These are phyloP conservation scores for Actinomucor elegans DNA, from an alignment of 371 early-diverging fungal species.

Conservation along the genomic window DNA sequence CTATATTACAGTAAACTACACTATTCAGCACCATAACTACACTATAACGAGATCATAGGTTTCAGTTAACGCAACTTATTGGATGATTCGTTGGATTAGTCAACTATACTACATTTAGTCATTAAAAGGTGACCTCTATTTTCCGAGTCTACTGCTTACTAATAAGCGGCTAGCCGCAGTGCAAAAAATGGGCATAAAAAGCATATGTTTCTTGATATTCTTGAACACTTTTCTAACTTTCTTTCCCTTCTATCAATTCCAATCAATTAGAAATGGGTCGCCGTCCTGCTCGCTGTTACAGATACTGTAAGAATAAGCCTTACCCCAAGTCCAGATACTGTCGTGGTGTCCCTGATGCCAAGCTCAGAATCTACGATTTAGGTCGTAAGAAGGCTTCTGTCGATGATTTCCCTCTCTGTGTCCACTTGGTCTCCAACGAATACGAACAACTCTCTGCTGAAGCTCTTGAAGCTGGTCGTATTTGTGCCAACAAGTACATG, in stretches of 20 bases:
- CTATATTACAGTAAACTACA: neutral
- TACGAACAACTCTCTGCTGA: slow-evolving; percentile 99
- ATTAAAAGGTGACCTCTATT: slow-evolving; percentile 6
- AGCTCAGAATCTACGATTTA: slow-evolving; percentile 99
- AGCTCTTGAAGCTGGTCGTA: slow-evolving; percentile 99
- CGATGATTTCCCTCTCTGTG: slow-evolving; percentile 97
- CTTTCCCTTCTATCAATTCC: too few species aligned
- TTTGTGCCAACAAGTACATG: slow-evolving; percentile 99
- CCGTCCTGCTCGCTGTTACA: slow-evolving; percentile 99
- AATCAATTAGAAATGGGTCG: slow-evolving; percentile 84
- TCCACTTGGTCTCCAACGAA: slow-evolving; percentile 98
- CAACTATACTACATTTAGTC: slow-evolving; percentile 8
- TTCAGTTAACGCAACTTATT: neutral
- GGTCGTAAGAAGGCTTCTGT: slow-evolving; percentile 99
- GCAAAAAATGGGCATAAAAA: too few species aligned
- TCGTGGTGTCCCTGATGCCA: slow-evolving; percentile 99
- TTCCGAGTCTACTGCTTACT: slow-evolving; percentile 2
- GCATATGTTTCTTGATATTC: too few species aligned
- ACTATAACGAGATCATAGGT: neutral
- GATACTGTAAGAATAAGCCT: slow-evolving; percentile 99
- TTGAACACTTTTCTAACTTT: too few species aligned
- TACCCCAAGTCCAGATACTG: slow-evolving; percentile 99
- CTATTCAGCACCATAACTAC: neutral
- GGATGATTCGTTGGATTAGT: neutral
- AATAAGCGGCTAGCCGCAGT: neutral